Evolutionary conservation across 1,139 yeast species (phyloP), one percentile per base, ranked within the genome.

Genomic region (Geotrichum reessii): DNA sequence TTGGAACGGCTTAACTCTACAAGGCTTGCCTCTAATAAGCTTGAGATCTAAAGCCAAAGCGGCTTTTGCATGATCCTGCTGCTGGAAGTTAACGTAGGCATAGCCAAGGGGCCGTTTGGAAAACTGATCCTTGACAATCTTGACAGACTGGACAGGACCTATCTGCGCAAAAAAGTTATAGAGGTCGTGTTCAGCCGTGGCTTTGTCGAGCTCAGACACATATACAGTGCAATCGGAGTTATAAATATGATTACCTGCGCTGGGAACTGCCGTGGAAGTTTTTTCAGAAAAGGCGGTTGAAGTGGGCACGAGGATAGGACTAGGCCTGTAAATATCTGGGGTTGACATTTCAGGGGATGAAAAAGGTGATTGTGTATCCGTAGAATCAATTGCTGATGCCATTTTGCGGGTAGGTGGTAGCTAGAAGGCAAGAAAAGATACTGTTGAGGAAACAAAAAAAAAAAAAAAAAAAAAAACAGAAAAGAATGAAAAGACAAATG

Each of bases 1-100:
- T n/a, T 87, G 95, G 66, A 95, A 87, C 90, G 95, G 87, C 92
- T 87, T 86, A 76, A 90, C 88, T 78, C 95, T 85, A 76, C 95
- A 86, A 67, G 93, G 90, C 73, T 85, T 85, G 70, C 93, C 95
- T 74, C 88, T 88, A 73, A 91, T 80, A 70, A 83, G 83, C 64
- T 86, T 76, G 77, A 88, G 87, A 83, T 87, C 86, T 71, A 85
- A 86, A 69, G 86, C 91, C 72, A 89, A 80, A 63, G 97, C 96
- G 69, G 42, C 54, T 31, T 25, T 87, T 69, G 95, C 96, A 71
- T 88, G 95, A 64, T 81, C 86, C 65, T 80, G 78, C 73, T 82
- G 83, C 76, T 82, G 85, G 82, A 80, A 91, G 83, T 90, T 90
- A 68, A 91, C 96, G 76, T 88, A 91, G 70, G 96, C 97, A 75